Evolutionary conservation across 1,284 basidiomycete species (phyloP).

Genomic region (Apiotrichum porosum): DNA sequence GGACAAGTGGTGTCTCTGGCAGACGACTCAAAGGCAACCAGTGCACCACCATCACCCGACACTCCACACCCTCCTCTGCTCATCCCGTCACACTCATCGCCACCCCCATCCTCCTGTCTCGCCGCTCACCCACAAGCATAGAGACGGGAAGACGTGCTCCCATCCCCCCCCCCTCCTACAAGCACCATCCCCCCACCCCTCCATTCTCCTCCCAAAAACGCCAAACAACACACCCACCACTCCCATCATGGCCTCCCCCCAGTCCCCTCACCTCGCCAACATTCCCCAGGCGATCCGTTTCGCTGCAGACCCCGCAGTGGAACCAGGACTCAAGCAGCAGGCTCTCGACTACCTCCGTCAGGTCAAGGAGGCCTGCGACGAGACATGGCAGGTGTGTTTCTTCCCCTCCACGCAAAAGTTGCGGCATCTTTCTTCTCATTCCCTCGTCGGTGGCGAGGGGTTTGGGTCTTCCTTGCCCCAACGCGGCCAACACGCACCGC

Average conservation of each 20-base stretch:
- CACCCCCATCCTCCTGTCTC: neutral
- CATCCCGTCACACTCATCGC: neutral
- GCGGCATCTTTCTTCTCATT: neutral
- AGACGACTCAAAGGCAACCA: neutral
- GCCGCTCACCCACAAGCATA: neutral
- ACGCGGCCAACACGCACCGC: no score
- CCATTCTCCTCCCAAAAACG: no score
- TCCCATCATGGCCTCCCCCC: slow-evolving; percentile 20
- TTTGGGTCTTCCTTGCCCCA: no score
- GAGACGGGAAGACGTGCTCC: neutral
- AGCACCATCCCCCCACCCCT: neutral
- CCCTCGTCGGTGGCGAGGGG: no score
- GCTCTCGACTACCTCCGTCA: slow-evolving; percentile 47
- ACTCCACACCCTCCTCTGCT: no score
- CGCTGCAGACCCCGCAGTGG: slow-evolving; percentile 39
- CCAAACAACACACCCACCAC: neutral
- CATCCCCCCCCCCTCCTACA: neutral
- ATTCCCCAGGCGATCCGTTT: slow-evolving; percentile 49
- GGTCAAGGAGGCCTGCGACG: slow-evolving; percentile 45
- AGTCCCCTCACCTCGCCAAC: slow-evolving; percentile 41
- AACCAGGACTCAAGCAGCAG: slow-evolving; percentile 42
- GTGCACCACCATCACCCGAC: neutral
- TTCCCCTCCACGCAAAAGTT: neutral
- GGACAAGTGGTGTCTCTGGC: no score
- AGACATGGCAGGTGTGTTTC: slow-evolving; percentile 48